Percentiles rank a stretch among this genome's conserved stretches.
phyloP scores from a whole-genome alignment of 163 green algal species.

The Volvox carteri region DNA sequence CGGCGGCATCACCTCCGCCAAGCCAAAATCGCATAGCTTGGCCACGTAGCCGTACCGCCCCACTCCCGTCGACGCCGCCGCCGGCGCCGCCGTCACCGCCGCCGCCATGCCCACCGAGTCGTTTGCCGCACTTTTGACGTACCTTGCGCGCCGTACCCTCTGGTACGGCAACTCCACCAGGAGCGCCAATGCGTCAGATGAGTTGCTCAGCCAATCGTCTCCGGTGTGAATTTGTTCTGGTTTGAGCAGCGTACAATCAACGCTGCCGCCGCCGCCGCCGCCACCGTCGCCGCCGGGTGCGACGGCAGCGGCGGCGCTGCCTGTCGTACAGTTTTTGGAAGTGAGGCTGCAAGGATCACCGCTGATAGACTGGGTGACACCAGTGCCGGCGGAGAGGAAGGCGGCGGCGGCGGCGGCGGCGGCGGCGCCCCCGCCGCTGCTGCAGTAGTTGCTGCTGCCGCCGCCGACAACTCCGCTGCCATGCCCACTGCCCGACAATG shows the following conservation, averaged over 20 bases:
- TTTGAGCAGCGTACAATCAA: too few species aligned
- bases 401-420: neutral
- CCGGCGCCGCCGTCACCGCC: slow-evolving; percentile 7
- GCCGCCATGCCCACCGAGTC: too few species aligned
- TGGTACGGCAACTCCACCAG: neutral
- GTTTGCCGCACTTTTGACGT: neutral
- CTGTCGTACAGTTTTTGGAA: neutral
- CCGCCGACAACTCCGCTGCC: neutral
- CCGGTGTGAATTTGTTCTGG: too few species aligned
- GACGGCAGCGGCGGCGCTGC: neutral
- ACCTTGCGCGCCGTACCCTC: neutral
- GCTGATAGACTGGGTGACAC: neutral
- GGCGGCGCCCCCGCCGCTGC: neutral
- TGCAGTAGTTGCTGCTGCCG: neutral
- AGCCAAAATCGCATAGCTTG: slow-evolving; percentile 29
- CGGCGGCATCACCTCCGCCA: slow-evolving; percentile 33
- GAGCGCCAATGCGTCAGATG: slow-evolving; percentile 16
- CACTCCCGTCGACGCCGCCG: neutral
- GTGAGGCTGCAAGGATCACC: neutral
- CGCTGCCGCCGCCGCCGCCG: too few species aligned
- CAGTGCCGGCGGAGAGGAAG: neutral
- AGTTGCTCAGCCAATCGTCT: neutral
- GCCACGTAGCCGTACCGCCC: slow-evolving; percentile 17
- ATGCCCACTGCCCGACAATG: neutral
- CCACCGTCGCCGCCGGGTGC: too few species aligned